A percentile compares a stretch with the other conserved stretches of the same genome.
Conservation (phyloP, 352 stramenopile genomes). For the Phytophthora constricta region DNA sequence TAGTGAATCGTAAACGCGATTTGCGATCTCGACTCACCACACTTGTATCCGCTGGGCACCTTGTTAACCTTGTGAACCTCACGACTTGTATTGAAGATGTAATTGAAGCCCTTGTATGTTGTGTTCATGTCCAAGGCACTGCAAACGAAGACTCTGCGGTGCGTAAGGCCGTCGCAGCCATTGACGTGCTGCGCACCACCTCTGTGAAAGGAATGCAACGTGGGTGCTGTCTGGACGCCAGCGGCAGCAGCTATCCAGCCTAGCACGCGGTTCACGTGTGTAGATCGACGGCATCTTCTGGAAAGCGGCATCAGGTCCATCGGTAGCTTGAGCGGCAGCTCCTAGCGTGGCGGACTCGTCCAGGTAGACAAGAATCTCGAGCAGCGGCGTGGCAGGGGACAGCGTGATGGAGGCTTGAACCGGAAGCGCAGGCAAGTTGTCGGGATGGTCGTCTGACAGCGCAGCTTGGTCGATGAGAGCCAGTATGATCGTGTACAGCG, state of each 20-base stretch:
- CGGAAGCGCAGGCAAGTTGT: neutral
- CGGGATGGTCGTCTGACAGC: too few species aligned
- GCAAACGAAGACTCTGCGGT: conserved; percentile 19
- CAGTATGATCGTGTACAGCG: neutral
- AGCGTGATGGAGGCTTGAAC: neutral
- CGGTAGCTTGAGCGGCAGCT: neutral
- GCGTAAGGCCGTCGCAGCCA: neutral
- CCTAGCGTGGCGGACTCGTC: too few species aligned
- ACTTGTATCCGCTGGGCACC: too few species aligned
- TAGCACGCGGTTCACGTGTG: conserved; percentile 29
- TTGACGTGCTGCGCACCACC: conserved; percentile 26
- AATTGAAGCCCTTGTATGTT: too few species aligned
- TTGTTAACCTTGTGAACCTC: neutral
- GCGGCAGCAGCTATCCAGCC: conserved; percentile 20
- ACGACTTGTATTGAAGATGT: too few species aligned
- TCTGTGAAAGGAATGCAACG: conserved; percentile 33
- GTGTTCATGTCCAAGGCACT: too few species aligned
- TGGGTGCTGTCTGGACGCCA: conserved; percentile 5
- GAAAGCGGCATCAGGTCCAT: too few species aligned
- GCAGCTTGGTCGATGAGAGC: too few species aligned
- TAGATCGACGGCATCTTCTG: too few species aligned
- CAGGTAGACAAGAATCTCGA: conserved; percentile 9
- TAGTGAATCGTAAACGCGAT: too few species aligned
- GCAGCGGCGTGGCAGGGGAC: conserved; percentile 2
- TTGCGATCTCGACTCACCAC: too few species aligned